Conservation (phyloP, 768 basidiomycete species). For the Symmetrospora coprosmae region DNA sequence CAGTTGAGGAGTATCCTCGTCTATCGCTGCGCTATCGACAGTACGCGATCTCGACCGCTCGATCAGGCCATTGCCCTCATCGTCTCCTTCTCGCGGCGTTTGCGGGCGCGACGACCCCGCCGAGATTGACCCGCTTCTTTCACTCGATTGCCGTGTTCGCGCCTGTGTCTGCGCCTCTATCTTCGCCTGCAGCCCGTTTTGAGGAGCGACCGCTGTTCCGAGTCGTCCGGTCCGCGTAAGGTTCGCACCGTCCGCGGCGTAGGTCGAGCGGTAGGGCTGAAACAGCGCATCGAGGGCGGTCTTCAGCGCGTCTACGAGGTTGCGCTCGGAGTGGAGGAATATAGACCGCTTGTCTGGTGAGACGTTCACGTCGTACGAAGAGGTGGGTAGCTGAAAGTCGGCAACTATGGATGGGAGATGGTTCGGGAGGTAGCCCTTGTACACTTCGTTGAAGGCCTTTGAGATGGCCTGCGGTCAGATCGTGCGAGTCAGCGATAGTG, state of each 20-base stretch:
- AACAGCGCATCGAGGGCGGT: slow-evolving; percentile 54
- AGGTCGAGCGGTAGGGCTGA: slow-evolving; percentile 59
- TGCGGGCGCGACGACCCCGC: too few species aligned
- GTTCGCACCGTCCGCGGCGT: slow-evolving; percentile 41
- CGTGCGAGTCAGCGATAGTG: neutral
- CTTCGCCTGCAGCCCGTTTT: too few species aligned
- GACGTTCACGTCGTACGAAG: slow-evolving; percentile 86
- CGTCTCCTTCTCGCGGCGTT: too few species aligned
- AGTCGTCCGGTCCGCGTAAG: slow-evolving; percentile 2
- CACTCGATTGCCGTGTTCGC: too few species aligned
- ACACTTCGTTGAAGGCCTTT: slow-evolving; percentile 83
- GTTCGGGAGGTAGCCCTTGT: slow-evolving; percentile 59
- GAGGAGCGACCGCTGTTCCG: too few species aligned
- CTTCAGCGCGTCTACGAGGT: slow-evolving; percentile 66
- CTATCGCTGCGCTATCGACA: neutral
- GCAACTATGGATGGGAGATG: slow-evolving; percentile 73
- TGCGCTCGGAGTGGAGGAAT: slow-evolving; percentile 71
- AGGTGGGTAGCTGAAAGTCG: slow-evolving; percentile 64
- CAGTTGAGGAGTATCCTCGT: too few species aligned
- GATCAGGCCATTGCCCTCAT: neutral
- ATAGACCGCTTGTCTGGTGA: slow-evolving; percentile 95
- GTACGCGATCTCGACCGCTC: neutral
- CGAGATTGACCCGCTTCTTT: too few species aligned
- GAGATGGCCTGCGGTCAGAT: slow-evolving; percentile 47
- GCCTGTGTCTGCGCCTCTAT: too few species aligned